These are phyloP conservation scores for Flaveria bidentis DNA, from an alignment of 129 eudicot species.

Conservation along the genomic window DNA sequence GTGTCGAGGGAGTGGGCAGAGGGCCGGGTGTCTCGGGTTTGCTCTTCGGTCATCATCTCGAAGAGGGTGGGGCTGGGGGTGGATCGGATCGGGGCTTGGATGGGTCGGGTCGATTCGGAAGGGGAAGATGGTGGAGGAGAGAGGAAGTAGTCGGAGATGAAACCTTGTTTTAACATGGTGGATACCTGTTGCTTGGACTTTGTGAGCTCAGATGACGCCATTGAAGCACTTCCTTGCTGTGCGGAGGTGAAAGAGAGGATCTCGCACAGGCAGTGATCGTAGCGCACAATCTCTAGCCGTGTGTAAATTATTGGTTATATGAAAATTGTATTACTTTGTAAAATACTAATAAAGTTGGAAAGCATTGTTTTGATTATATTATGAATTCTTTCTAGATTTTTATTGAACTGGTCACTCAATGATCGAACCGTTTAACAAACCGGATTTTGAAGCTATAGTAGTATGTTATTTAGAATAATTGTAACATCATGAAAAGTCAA, in stretches of 20 bases:
- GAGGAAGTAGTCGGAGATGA: constrained; percentile 69
- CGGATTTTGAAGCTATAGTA: no score
- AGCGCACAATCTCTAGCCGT: no score
- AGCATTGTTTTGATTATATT: no score
- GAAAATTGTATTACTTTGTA: no score
- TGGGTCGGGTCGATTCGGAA: constrained; percentile 50
- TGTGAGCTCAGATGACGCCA: constrained; percentile 48
- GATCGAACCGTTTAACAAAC: no score
- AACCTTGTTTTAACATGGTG: constrained; percentile 90
- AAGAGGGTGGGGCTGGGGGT: constrained; percentile 77
- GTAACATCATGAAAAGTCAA: no score
- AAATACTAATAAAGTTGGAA: no score
- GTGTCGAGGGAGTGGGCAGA: constrained; percentile 24
- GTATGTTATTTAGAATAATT: no score
- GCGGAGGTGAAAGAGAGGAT: constrained; percentile 7
- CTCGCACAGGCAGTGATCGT: not conserved
- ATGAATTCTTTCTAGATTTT: no score
- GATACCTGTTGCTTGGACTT: constrained; percentile 60
- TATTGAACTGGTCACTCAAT: no score
- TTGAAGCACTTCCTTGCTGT: constrained; percentile 22
- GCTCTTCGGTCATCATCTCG: constrained; percentile 86
- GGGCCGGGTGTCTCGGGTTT: constrained; percentile 49
- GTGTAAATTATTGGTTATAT: no score
- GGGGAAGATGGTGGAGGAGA: constrained; percentile 48
- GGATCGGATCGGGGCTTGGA: constrained; percentile 47